Evolutionary conservation across 129 eudicot species (phyloP), one percentile per base, ranked within the genome.

Genomic region (Flaveria ramosissima): DNA sequence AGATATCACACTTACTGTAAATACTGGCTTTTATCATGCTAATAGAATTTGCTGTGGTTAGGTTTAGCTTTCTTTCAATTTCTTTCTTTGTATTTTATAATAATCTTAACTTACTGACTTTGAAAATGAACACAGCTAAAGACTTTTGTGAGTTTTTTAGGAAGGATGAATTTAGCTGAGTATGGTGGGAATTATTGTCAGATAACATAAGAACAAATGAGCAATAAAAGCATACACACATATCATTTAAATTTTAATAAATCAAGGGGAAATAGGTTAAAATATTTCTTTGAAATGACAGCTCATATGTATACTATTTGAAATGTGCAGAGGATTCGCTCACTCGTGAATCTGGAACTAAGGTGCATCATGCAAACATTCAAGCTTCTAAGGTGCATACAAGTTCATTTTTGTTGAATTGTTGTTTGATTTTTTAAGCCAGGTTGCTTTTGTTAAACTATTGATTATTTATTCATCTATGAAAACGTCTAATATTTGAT

Each of bases 281-380:
- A 61, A 24, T 8, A n/a, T 26, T 61, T n/a, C n/a, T 63, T 47
- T 71, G 46, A 75, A 41, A 55, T 21, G 23, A 71, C 15, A 9
- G 21, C 65, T 76, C 60, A 70, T 84, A 10, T 78, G 27, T 77
- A 1, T 64, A 23, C 43, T n/a, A 50, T 68, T 70, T 82, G 46
- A 32, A 24, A 61, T 88, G 70, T 59, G 87, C 96, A 93, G 98
- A 93, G 80, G 97, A 93, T 83, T 89, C 96, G 7, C 73, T 88
- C 81, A 93, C 87, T 70, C 93, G 97, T 59, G 98, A 93, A 75
- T 85, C 96, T 74, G 98, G 98, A 76, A 86, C 62, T 75, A 93
- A 88, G 86, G 98, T 93, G 79, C 98, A 93, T 39, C 90, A 84
- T 89, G 96, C 82, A 36, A 91, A 90, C 78, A 93, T 93, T 69